phyloP scores from a whole-genome alignment of 208 protist species.

The Trypanosoma theileri region DNA sequence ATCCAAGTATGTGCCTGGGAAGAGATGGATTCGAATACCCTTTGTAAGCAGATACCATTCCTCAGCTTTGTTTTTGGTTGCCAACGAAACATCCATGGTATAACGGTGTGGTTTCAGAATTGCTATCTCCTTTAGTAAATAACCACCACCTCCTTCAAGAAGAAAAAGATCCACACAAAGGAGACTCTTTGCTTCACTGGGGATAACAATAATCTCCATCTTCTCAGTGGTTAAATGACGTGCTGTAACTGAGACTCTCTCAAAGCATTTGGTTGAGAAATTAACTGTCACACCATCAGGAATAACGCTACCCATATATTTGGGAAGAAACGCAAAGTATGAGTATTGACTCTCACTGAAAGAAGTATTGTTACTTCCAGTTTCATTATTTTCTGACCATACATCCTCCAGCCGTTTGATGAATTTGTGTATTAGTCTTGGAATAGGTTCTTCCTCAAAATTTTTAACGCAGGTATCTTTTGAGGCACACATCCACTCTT shows the following conservation, averaged over 20 bases:
- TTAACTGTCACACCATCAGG: neutral
- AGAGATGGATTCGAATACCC: neutral
- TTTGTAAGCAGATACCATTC: conserved; percentile 1
- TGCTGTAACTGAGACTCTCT: neutral
- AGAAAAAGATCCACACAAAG: neutral
- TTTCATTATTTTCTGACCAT: neutral
- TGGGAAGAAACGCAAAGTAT: neutral
- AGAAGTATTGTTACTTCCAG: neutral
- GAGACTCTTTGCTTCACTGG: neutral
- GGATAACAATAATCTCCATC: neutral
- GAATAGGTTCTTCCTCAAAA: neutral
- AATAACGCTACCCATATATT: neutral
- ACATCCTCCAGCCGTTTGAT: neutral
- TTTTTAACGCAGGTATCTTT: neutral
- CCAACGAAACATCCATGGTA: neutral
- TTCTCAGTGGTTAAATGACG: neutral
- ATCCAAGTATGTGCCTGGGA: neutral
- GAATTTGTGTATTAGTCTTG: neutral
- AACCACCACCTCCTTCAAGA: neutral
- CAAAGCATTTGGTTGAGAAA: conserved; percentile 3
- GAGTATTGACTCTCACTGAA: neutral
- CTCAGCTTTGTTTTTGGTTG: neutral
- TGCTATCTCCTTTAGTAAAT: neutral
- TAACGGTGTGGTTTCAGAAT: neutral
- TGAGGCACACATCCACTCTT: conserved; percentile 1